These are phyloP conservation scores for Aspergillus sp. DNA, from an alignment of 2,329 filamentous ascomycete species.

Conservation along the genomic window DNA sequence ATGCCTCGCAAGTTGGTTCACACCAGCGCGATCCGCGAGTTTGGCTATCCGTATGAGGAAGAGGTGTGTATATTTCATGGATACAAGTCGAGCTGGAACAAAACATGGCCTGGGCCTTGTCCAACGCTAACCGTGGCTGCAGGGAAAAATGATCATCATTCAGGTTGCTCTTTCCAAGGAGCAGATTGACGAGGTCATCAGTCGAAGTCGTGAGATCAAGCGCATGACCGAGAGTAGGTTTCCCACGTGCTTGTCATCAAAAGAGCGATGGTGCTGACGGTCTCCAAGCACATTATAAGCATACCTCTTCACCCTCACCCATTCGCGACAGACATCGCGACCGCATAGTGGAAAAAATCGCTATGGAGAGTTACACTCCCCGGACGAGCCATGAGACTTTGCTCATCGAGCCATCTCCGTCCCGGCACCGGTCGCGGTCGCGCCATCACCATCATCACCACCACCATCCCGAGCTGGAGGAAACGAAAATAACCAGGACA, in stretches of 20 bases:
- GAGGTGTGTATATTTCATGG: slow-evolving; percentile 61
- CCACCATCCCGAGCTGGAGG: slow-evolving; percentile 28
- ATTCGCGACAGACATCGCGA: slow-evolving; percentile 24
- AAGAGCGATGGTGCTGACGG: slow-evolving; percentile 7
- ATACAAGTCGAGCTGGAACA: not conserved
- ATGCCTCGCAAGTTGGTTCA: slow-evolving; percentile 81
- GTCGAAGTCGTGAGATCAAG: slow-evolving; percentile 67
- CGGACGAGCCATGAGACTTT: slow-evolving; percentile 32
- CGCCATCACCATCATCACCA: slow-evolving; percentile 24
- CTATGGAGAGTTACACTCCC: slow-evolving; percentile 30
- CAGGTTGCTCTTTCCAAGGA: slow-evolving; percentile 82
- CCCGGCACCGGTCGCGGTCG: slow-evolving; percentile 29
- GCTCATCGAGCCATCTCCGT: slow-evolving; percentile 36
- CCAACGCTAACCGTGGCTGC: slow-evolving; percentile 10
- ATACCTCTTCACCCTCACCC: slow-evolving; percentile 26
- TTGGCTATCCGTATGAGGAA: slow-evolving; percentile 83
- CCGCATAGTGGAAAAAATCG: slow-evolving; percentile 29
- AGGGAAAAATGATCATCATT: slow-evolving; percentile 81
- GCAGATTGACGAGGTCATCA: slow-evolving; percentile 87
- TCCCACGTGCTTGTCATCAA: slow-evolving; percentile 10
- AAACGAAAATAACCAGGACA: slow-evolving; percentile 27
- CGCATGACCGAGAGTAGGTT: slow-evolving; percentile 36
- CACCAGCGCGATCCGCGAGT: slow-evolving; percentile 75
- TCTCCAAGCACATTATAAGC: slow-evolving; percentile 26
- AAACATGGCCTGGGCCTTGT: not conserved